Evolutionary conservation across 805 yeast species (phyloP).

Genomic region (Monosporozyma solicola): DNA sequence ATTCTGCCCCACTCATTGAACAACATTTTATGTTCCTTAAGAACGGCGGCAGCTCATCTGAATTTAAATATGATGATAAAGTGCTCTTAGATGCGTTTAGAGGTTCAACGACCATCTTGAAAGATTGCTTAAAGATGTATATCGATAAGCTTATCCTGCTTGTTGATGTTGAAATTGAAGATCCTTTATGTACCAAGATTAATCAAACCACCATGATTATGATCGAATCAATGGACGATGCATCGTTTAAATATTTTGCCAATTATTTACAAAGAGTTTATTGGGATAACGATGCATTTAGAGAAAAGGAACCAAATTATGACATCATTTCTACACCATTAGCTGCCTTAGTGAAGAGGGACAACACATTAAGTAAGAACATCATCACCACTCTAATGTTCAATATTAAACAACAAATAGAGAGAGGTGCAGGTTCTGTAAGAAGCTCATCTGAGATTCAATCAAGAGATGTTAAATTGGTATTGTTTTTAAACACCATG

Average conservation of each 20-base stretch:
- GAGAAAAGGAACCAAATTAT: constrained; percentile 49
- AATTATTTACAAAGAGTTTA: constrained; percentile 33
- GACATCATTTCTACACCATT: constrained; percentile 64
- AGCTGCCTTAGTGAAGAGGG: constrained; percentile 61
- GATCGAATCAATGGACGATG: constrained; percentile 53
- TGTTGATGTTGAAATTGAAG: constrained; percentile 45
- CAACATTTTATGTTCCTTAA: constrained; percentile 50
- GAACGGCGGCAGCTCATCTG: constrained; percentile 38
- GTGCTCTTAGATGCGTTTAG: constrained; percentile 47
- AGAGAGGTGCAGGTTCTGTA: constrained; percentile 71
- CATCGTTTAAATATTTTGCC: constrained; percentile 39
- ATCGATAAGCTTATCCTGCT: constrained; percentile 54
- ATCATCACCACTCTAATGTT: constrained; percentile 24
- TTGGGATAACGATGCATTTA: constrained; percentile 43
- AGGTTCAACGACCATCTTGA: constrained; percentile 67
- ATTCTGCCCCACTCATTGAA: constrained; percentile 48
- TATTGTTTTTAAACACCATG: constrained; percentile 60
- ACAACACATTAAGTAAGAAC: constrained; percentile 23
- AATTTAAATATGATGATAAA: constrained; percentile 36
- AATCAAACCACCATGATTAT: constrained; percentile 40
- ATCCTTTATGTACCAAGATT: constrained; percentile 32
- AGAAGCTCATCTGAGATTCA: constrained; percentile 59
- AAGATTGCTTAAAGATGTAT: constrained; percentile 46
- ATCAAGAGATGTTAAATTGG: constrained; percentile 67
- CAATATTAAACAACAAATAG: constrained; percentile 56